Percentiles rank a stretch among this genome's conserved stretches.
These are phyloP conservation scores for Cyathus striatus DNA, from an alignment of 768 basidiomycete genomes.

Conservation along the genomic window DNA sequence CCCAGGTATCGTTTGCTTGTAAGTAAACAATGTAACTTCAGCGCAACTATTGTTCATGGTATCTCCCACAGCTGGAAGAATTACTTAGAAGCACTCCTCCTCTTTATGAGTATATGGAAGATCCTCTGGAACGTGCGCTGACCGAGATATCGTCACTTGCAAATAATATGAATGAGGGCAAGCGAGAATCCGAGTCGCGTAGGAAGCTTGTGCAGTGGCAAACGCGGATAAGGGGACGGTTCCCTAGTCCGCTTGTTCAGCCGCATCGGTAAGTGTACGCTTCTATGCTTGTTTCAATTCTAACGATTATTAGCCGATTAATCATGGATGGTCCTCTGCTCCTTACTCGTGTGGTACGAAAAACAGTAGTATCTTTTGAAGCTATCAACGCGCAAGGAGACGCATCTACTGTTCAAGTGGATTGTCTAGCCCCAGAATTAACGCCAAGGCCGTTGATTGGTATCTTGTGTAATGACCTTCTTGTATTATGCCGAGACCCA, in stretches of 20 bases:
- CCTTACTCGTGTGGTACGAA: conserved; percentile 87
- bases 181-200: conserved; percentile 90
- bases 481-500: conserved; percentile 88
- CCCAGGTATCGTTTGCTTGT: conserved; percentile 95
- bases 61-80: conserved; percentile 71
- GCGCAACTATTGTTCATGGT: too few species aligned
- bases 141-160: conserved; percentile 86
- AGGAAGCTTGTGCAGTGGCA: conserved; percentile 91
- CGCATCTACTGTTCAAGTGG: conserved; percentile 79
- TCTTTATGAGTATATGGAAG: conserved; percentile 65
- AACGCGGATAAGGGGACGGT: conserved; percentile 81
- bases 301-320: conserved; percentile 54
- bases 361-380: conserved; percentile 77
- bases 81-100: conserved; percentile 84
- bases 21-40: too few species aligned
- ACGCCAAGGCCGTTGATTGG: conserved; percentile 77
- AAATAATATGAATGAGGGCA: conserved; percentile 97
- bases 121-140: conserved; percentile 81
- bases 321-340: conserved; percentile 89
- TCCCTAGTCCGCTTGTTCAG: conserved; percentile 96
- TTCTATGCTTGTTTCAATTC: conserved; percentile 4
- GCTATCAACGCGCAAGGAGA: conserved; percentile 74
- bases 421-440: conserved; percentile 83
- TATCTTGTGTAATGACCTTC: conserved; percentile 87
- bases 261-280: conserved; percentile 75